Evolutionary conservation across 2,329 filamentous ascomycete genomes (phyloP).

Genomic region (Clonostachys rosea): DNA sequence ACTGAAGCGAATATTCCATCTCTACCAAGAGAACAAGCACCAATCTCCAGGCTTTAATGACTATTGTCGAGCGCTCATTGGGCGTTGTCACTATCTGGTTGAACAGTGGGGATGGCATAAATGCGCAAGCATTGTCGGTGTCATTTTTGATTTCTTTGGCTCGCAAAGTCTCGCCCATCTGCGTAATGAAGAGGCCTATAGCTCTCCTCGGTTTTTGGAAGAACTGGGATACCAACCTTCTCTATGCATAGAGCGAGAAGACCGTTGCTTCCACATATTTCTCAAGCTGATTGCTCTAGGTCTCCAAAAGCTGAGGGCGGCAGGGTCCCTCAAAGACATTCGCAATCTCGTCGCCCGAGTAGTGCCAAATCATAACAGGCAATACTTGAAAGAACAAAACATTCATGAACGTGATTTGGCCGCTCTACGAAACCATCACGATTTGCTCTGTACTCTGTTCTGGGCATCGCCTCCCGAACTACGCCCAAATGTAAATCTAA

Average conservation of each 20-base stretch:
- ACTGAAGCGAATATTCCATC: slow-evolving; percentile 49
- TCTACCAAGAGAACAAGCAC: slow-evolving; percentile 50
- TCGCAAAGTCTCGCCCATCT: slow-evolving; percentile 57
- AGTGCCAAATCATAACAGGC: slow-evolving; percentile 61
- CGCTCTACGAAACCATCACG: slow-evolving; percentile 63
- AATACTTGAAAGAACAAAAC: slow-evolving; percentile 58
- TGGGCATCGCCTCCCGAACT: slow-evolving; percentile 55
- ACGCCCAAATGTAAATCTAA: slow-evolving; percentile 45
- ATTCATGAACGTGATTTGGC: slow-evolving; percentile 58
- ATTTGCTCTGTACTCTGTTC: slow-evolving; percentile 61
- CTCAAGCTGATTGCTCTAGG: slow-evolving; percentile 58
- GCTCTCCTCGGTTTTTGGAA: slow-evolving; percentile 58
- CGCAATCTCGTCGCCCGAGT: slow-evolving; percentile 57
- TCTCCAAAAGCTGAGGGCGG: slow-evolving; percentile 43
- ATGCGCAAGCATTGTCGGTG: slow-evolving; percentile 51
- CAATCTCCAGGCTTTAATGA: slow-evolving; percentile 61
- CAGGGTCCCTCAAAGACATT: slow-evolving; percentile 50
- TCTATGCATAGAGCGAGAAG: slow-evolving; percentile 45
- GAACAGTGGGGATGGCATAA: slow-evolving; percentile 62
- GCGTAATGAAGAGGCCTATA: slow-evolving; percentile 59
- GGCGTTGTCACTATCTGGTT: slow-evolving; percentile 59
- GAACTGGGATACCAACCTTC: slow-evolving; percentile 41
- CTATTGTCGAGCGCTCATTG: slow-evolving; percentile 55
- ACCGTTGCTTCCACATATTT: slow-evolving; percentile 64
- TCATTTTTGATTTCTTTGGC: slow-evolving; percentile 66